Evolutionary conservation across 169 alveolate genomes (phyloP).

Genomic region (Perkinsus olseni): DNA sequence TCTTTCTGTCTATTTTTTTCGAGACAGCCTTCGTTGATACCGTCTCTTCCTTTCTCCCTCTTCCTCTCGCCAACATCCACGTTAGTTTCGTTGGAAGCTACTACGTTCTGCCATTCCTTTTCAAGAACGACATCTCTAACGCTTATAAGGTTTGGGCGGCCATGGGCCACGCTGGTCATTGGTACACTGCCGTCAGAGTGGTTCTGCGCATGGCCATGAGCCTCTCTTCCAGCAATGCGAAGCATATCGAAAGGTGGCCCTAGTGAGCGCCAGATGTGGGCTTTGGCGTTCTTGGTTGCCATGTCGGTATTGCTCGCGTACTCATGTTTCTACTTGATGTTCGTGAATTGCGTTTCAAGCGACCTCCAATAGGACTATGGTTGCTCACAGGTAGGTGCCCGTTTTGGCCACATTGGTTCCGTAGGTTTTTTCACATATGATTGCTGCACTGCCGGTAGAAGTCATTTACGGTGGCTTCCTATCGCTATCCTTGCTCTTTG

Average conservation of each 20-base stretch:
- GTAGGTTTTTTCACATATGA: too few relatives aligned
- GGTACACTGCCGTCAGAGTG: neutral
- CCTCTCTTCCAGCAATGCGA: neutral
- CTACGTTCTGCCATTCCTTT: neutral
- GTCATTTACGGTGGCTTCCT: neutral
- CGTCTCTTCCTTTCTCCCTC: neutral
- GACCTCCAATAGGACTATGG: too few relatives aligned
- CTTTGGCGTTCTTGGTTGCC: too few relatives aligned
- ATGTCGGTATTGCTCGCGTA: too few relatives aligned
- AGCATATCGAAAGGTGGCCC: neutral
- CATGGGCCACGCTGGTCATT: neutral
- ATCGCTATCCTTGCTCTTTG: neutral
- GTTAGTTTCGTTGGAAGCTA: neutral
- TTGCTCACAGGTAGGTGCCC: too few relatives aligned
- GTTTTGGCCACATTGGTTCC: too few relatives aligned
- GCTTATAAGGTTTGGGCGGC: neutral
- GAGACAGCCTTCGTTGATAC: neutral
- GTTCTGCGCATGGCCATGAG: neutral
- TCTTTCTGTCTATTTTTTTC: neutral
- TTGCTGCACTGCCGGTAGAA: neutral
- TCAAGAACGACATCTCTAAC: neutral
- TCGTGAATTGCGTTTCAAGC: too few relatives aligned
- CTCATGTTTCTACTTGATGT: too few relatives aligned
- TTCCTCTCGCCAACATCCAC: neutral
- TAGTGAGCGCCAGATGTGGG: too few relatives aligned